phyloP scores from a whole-genome alignment of 2,329 filamentous ascomycete species.

The Penicillium sp. region DNA sequence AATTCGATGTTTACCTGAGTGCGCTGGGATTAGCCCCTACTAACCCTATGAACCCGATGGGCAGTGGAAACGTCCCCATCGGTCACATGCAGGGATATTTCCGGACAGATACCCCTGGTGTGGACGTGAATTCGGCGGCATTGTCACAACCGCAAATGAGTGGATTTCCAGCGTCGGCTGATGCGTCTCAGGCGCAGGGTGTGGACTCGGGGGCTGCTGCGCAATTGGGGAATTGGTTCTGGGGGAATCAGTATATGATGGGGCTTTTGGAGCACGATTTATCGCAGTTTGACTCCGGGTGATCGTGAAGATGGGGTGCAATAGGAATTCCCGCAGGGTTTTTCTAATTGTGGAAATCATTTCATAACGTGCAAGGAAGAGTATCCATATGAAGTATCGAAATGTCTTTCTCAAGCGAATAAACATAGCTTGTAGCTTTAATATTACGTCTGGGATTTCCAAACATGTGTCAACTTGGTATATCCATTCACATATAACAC shows the following conservation, averaged over 20 bases:
- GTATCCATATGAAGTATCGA: too few species aligned
- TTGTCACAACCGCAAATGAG: neutral
- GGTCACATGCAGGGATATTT: conserved; percentile 1
- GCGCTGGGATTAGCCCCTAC: conserved; percentile 60
- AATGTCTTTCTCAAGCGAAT: too few species aligned
- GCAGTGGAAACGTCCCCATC: neutral
- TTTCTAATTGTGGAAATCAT: too few species aligned
- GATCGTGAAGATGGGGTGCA: neutral
- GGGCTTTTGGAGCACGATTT: conserved; percentile 63
- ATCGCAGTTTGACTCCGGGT: conserved; percentile 29
- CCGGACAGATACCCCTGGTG: conserved; percentile 8
- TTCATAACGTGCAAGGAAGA: too few species aligned
- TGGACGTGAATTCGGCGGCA: conserved; percentile 3
- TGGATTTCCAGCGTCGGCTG: conserved; percentile 4
- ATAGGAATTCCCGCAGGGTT: too few species aligned
- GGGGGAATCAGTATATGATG: conserved; percentile 64
- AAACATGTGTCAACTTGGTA: too few species aligned
- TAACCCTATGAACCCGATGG: neutral
- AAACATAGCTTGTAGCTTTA: too few species aligned
- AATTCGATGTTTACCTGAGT: conserved; percentile 65
- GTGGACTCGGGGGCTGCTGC: conserved; percentile 1
- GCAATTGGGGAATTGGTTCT: conserved; percentile 65
- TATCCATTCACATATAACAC: too few species aligned
- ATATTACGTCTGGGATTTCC: too few species aligned
- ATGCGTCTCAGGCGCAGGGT: conserved; percentile 17